These are phyloP conservation scores for Gypsophila paniculata DNA, from an alignment of 179 eudicot species.

Conservation along the genomic window DNA sequence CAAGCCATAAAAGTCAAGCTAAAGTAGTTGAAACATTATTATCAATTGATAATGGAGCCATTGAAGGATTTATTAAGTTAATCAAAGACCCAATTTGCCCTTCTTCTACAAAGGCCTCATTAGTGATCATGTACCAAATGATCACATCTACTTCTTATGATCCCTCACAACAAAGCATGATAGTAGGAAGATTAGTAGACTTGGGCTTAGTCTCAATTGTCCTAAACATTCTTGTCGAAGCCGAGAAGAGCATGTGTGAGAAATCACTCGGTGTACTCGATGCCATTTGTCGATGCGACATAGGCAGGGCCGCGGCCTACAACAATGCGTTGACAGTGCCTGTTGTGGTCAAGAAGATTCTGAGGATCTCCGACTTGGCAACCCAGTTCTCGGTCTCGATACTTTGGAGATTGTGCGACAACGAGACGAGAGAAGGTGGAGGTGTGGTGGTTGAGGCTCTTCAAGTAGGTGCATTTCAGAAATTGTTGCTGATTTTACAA, in stretches of 20 bases:
- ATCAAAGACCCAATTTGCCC: slow-evolving; percentile 58
- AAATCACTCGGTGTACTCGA: slow-evolving; percentile 58
- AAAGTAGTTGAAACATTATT: slow-evolving; percentile 26
- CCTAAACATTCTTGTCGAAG: slow-evolving; percentile 56
- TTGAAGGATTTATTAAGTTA: slow-evolving; percentile 46
- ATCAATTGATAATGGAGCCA: slow-evolving; percentile 33
- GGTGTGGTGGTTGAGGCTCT: slow-evolving; percentile 57
- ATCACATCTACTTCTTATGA: slow-evolving; percentile 26
- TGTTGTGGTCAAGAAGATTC: slow-evolving; percentile 65
- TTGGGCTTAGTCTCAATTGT: slow-evolving; percentile 46
- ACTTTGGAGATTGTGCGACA: slow-evolving; percentile 51
- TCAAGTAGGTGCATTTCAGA: slow-evolving; percentile 79
- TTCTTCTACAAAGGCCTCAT: slow-evolving; percentile 54
- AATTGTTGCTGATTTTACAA: slow-evolving; percentile 62
- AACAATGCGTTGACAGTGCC: slow-evolving; percentile 51
- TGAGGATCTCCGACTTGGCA: slow-evolving; percentile 63
- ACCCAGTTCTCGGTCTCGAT: slow-evolving; percentile 63
- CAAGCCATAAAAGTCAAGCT: slow-evolving; percentile 13
- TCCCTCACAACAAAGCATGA: background rate
- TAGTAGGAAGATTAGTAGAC: slow-evolving; percentile 27
- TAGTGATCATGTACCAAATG: slow-evolving; percentile 50
- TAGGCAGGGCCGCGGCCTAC: slow-evolving; percentile 44
- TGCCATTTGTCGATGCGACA: slow-evolving; percentile 33
- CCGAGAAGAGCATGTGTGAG: slow-evolving; percentile 54
- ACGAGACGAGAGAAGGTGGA: slow-evolving; percentile 31